Percentiles rank a stretch among this genome's conserved stretches.
Evolutionary conservation across 2,329 filamentous ascomycete species (phyloP).

Genomic region (Trichoderma cornu-damae): DNA sequence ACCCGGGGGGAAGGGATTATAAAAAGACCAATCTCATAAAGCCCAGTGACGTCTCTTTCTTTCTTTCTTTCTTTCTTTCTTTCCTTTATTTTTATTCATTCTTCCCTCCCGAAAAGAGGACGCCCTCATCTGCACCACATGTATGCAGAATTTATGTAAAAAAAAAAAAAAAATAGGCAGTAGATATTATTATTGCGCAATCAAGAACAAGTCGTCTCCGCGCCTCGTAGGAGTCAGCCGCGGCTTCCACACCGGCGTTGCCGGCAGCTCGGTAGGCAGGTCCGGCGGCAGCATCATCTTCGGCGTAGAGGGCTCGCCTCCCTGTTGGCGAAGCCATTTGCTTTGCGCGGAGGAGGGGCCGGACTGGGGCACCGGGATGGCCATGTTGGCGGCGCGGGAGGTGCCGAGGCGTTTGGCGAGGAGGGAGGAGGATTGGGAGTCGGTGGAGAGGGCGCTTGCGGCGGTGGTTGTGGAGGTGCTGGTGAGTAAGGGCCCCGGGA

Average conservation of each 20-base stretch:
- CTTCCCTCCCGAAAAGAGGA: no score
- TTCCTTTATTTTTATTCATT: background rate
- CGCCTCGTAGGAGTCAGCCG: conserved; percentile 61
- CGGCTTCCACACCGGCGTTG: conserved; percentile 41
- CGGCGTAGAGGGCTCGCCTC: background rate
- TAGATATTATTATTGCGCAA: conserved; percentile 40
- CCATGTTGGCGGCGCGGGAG: conserved; percentile 45
- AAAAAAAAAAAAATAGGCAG: background rate
- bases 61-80: background rate
- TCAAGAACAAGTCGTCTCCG: conserved; percentile 60
- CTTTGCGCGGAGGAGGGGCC: conserved; percentile 23
- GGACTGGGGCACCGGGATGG: conserved; percentile 29
- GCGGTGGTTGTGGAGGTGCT: conserved; percentile 22
- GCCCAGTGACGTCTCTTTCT: background rate
- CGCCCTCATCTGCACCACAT: no score
- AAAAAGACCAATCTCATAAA: background rate
- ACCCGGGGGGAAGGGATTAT: background rate
- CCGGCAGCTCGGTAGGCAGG: conserved; percentile 16
- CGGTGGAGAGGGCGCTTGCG: conserved; percentile 34
- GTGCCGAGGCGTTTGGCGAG: conserved; percentile 50
- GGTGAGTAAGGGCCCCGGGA: conserved; percentile 16
- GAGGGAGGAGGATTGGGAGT: conserved; percentile 43
- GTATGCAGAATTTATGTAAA: background rate
- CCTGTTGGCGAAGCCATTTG: conserved; percentile 11
- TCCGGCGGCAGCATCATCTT: conserved; percentile 4